phyloP scores from a whole-genome alignment of 2,329 filamentous ascomycete species.

The Albophoma yamanashiensis region DNA sequence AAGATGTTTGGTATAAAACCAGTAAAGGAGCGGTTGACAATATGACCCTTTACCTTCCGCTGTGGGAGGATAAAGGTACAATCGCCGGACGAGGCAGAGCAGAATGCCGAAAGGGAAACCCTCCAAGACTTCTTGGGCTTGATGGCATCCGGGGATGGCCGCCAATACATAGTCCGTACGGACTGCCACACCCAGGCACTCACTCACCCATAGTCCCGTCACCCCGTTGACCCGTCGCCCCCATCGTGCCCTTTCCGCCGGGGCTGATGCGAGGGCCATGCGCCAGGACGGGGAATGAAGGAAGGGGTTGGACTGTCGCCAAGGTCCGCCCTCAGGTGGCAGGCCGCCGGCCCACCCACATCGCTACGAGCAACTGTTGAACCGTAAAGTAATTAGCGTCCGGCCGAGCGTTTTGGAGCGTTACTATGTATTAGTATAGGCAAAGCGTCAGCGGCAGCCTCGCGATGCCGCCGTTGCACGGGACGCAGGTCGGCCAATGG shows the following conservation, averaged over 20 bases:
- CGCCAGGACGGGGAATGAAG: background rate
- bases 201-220: background rate
- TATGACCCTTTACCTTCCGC: background rate
- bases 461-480: background rate
- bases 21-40: background rate
- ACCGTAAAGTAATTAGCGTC: background rate
- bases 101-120: background rate
- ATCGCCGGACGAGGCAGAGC: background rate
- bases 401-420: background rate
- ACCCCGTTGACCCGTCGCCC: background rate
- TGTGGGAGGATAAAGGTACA: background rate
- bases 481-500: background rate
- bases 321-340: background rate
- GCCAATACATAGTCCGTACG: background rate
- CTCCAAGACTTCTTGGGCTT: background rate
- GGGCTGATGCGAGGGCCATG: background rate
- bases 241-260: background rate
- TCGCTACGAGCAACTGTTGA: background rate
- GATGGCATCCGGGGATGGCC: background rate
- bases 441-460: background rate
- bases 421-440: background rate
- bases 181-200: background rate
- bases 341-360: background rate
- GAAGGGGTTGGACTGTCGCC: background rate
- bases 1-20: background rate